Evolutionary conservation across 1,139 yeast species (phyloP).

Genomic region (Pichiaceae sp.): DNA sequence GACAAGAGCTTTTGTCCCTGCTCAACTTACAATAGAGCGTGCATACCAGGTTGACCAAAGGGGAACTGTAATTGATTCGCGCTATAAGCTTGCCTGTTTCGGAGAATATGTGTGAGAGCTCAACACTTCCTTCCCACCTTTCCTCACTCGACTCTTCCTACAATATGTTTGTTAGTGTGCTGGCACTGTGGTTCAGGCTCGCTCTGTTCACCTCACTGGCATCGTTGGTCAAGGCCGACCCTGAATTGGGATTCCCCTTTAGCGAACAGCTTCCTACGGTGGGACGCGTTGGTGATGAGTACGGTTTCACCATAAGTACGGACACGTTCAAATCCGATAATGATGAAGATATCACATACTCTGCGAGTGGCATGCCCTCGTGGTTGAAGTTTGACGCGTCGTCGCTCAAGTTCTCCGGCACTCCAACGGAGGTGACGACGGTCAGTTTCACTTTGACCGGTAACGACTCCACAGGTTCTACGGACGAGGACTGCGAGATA

Average conservation of each 20-base stretch:
- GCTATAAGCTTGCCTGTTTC: not conserved
- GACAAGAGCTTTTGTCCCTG: no score
- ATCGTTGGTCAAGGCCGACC: constrained; percentile 18
- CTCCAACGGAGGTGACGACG: constrained; percentile 46
- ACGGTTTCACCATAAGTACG: constrained; percentile 60
- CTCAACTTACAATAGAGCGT: not conserved
- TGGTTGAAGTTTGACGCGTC: constrained; percentile 71
- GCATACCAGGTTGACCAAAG: not conserved
- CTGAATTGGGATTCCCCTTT: constrained; percentile 71
- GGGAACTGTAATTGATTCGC: not conserved
- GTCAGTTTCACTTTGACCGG: constrained; percentile 50
- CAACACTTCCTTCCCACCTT: not conserved
- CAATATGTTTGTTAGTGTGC: not conserved
- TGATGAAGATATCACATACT: constrained; percentile 40
- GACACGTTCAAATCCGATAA: constrained; percentile 56
- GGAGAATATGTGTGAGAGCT: not conserved
- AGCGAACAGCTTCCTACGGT: constrained; percentile 79
- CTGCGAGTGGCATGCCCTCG: constrained; percentile 51
- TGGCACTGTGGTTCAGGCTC: no score
- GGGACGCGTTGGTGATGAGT: constrained; percentile 59
- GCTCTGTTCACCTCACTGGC: not conserved
- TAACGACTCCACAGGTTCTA: constrained; percentile 43
- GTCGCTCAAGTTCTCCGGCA: constrained; percentile 61
- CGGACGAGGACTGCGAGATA: constrained; percentile 40
- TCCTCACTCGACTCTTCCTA: not conserved